Evolutionary conservation across 2,329 filamentous ascomycete species (phyloP).

Genomic region (Ampelomyces quisqualis): DNA sequence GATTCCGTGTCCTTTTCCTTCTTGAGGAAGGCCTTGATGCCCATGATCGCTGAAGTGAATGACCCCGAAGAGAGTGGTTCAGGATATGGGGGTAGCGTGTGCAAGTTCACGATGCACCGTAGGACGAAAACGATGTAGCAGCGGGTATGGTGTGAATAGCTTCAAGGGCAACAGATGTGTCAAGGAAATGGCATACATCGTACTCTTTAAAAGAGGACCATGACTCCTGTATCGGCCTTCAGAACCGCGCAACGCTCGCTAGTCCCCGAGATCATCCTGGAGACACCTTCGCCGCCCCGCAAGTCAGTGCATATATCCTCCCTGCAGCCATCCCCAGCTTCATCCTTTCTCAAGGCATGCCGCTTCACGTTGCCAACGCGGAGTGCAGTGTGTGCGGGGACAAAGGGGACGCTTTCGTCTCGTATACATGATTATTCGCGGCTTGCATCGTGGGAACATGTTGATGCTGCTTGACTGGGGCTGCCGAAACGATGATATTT

Average conservation of each 20-base stretch:
- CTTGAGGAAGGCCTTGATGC: conserved; percentile 26
- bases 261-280: conserved; percentile 27
- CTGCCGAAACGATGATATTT: conserved; percentile 15
- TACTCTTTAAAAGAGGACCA: conserved; percentile 18
- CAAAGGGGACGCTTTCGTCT: conserved; percentile 18
- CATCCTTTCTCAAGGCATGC: conserved; percentile 4
- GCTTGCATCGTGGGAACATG: conserved; percentile 12
- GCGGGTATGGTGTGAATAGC: background rate
- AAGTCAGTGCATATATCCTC: conserved; percentile 11
- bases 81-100: no score
- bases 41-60: conserved; percentile 19
- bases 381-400: conserved; percentile 31
- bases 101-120: no score
- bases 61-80: no score
- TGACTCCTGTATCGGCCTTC: conserved; percentile 32
- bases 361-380: conserved; percentile 15
- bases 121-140: no score
- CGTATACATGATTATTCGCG: conserved; percentile 20
- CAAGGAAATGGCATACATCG: background rate
- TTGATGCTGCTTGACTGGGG: conserved; percentile 8
- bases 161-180: background rate
- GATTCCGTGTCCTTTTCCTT: conserved; percentile 20
- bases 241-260: conserved; percentile 23
- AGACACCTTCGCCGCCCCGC: conserved; percentile 17
- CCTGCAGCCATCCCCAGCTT: conserved; percentile 9